A percentile compares a stretch with the other conserved stretches of the same genome.
These are phyloP conservation scores for Asterionellopsis glacialis DNA, from an alignment of 108 stramenopile genomes.

Conservation along the genomic window DNA sequence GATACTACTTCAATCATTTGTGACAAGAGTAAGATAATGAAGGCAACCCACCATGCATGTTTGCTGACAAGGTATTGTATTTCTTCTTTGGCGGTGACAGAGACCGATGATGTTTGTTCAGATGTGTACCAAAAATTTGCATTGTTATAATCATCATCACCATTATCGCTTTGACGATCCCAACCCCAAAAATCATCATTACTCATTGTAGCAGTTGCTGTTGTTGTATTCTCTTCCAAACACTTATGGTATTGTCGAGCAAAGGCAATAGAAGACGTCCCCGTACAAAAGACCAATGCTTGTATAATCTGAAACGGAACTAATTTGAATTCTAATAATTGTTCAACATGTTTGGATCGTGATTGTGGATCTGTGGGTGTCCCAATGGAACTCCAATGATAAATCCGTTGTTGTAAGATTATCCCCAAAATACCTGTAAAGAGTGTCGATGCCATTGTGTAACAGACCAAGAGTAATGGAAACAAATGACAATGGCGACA, in stretches of 20 bases:
- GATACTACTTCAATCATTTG: slow-evolving; percentile 29
- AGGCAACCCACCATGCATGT: slow-evolving; percentile 26
- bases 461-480: slow-evolving; percentile 5
- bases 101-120: no score
- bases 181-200: not conserved
- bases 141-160: slow-evolving; percentile 5
- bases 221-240: not conserved
- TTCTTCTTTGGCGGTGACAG: no score
- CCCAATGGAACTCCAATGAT: slow-evolving; percentile 23
- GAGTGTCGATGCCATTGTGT: slow-evolving; percentile 1
- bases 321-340: slow-evolving; percentile 26
- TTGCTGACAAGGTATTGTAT: not conserved
- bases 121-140: no score
- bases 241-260: not conserved
- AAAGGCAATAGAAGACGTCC: slow-evolving; percentile 10
- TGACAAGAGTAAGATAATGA: slow-evolving; percentile 17
- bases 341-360: slow-evolving; percentile 19
- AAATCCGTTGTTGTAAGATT: slow-evolving; percentile 17
- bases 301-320: slow-evolving; percentile 7
- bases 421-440: slow-evolving; percentile 1
- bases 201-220: not conserved
- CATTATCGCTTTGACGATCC: slow-evolving; percentile 8
- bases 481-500: slow-evolving; percentile 23
- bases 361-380: slow-evolving; percentile 33
- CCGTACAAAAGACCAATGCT: slow-evolving; percentile 2